A percentile compares a stretch with the other conserved stretches of the same genome.
These are phyloP conservation scores for Dryas drummondii DNA, from an alignment of 306 rosid genomes.

Conservation along the genomic window DNA sequence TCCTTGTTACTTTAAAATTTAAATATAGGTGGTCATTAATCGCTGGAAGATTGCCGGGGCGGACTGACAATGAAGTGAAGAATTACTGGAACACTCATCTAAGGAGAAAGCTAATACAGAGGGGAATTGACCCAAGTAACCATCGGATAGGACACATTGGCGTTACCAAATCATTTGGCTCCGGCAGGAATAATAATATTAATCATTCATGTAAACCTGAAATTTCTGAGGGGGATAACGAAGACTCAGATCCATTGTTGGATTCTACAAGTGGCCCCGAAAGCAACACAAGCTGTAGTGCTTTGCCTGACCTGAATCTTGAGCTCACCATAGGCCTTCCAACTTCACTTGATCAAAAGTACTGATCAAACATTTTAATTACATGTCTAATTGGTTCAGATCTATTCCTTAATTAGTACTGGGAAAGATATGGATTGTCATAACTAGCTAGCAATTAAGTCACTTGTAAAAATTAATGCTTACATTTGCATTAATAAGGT, in stretches of 20 bases:
- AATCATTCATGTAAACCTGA: background rate
- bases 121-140: constrained; percentile 71
- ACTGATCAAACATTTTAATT: background rate
- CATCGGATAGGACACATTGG: constrained; percentile 52
- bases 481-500: no score
- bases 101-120: constrained; percentile 59
- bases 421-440: no score
- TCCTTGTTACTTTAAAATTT: background rate
- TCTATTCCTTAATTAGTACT: background rate
- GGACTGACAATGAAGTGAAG: constrained; percentile 77
- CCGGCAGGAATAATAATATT: constrained; percentile 2
- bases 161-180: background rate
- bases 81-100: constrained; percentile 81
- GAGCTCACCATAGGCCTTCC: constrained; percentile 66
- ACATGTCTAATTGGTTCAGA: no score
- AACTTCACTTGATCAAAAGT: background rate
- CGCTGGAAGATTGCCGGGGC: constrained; percentile 66
- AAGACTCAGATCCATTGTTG: constrained; percentile 20
- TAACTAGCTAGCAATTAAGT: no score
- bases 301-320: constrained; percentile 44
- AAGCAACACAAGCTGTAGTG: constrained; percentile 18
- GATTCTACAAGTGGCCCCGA: constrained; percentile 4
- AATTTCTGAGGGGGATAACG: constrained; percentile 26
- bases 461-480: no score
- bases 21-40: constrained; percentile 64